A percentile compares a stretch with the other conserved stretches of the same genome.
These are phyloP conservation scores for Heritiera littoralis DNA, from an alignment of 345 rosid species.

Conservation along the genomic window DNA sequence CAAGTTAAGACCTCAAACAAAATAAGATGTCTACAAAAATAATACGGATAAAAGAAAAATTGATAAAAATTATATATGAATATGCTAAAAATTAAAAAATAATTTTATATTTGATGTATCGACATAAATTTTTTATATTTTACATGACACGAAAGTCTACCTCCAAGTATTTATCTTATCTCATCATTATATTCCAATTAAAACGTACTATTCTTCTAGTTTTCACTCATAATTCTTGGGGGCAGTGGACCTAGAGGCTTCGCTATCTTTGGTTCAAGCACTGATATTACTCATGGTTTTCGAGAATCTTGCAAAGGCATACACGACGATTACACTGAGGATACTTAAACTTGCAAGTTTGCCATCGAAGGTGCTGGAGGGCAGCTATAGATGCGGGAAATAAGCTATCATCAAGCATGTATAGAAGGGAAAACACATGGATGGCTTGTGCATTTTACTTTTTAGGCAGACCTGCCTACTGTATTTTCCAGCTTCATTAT, in stretches of 20 bases:
- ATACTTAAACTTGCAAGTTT: background rate
- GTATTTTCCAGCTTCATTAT: too few species aligned
- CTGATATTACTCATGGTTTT: background rate
- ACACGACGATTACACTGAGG: too few species aligned
- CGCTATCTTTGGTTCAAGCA: background rate
- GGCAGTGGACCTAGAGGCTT: background rate
- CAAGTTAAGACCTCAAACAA: too few species aligned
- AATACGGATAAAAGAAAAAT: too few species aligned
- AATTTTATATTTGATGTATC: too few species aligned
- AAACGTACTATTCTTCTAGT: background rate
- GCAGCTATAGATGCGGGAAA: background rate
- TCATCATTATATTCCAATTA: background rate
- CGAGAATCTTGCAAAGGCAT: background rate
- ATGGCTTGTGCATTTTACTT: slow-evolving; percentile 58
- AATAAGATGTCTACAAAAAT: too few species aligned
- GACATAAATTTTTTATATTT: too few species aligned
- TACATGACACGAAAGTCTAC: too few species aligned
- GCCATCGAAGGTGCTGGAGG: background rate
- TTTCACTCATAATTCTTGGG: background rate
- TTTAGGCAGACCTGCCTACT: slow-evolving; percentile 47
- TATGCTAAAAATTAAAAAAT: too few species aligned
- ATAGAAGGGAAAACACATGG: slow-evolving; percentile 54
- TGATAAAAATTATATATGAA: too few species aligned
- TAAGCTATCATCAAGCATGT: slow-evolving; percentile 28
- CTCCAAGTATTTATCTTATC: too few species aligned